A percentile compares a stretch with the other conserved stretches of the same genome.
These are phyloP conservation scores for Tardiomyces depauwii DNA, from an alignment of 1,139 yeast species.

Conservation along the genomic window DNA sequence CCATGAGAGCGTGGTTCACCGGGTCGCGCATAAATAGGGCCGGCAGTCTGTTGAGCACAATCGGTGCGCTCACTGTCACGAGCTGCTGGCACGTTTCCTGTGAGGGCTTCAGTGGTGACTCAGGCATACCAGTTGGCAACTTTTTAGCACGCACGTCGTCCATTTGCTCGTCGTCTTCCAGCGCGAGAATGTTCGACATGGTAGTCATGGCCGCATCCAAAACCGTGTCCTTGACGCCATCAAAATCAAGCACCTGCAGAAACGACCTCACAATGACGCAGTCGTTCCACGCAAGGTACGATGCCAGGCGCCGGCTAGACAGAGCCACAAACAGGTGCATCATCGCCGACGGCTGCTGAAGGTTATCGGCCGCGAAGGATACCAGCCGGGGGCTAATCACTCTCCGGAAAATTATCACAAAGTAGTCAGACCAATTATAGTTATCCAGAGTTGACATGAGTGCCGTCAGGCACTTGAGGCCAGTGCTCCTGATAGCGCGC, in stretches of 20 bases:
- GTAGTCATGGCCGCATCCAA: constrained; percentile 45
- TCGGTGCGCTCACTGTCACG: constrained; percentile 5
- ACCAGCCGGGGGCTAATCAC: constrained; percentile 57
- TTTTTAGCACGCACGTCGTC: background rate
- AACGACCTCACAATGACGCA: constrained; percentile 46
- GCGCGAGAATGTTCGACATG: constrained; percentile 41
- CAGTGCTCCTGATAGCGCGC: constrained; percentile 21
- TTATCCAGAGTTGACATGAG: constrained; percentile 17
- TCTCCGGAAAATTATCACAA: constrained; percentile 38
- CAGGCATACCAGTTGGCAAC: background rate
- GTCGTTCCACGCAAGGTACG: constrained; percentile 41
- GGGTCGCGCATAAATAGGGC: constrained; percentile 14
- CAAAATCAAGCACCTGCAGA: constrained; percentile 41
- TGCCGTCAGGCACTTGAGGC: constrained; percentile 23
- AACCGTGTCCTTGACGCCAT: constrained; percentile 59
- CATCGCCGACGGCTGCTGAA: constrained; percentile 73
- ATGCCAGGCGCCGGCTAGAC: constrained; percentile 13
- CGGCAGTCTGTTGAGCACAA: constrained; percentile 19
- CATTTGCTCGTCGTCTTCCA: background rate
- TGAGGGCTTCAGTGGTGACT: background rate
- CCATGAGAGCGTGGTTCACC: constrained; percentile 26
- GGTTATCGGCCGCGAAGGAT: constrained; percentile 61
- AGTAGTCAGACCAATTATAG: constrained; percentile 47
- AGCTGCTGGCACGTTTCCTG: background rate
- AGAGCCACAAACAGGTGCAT: constrained; percentile 41